Base-by-base conservation (phyloP, 441 rosid genomes). In the Erodium chrysanthum region DNA sequence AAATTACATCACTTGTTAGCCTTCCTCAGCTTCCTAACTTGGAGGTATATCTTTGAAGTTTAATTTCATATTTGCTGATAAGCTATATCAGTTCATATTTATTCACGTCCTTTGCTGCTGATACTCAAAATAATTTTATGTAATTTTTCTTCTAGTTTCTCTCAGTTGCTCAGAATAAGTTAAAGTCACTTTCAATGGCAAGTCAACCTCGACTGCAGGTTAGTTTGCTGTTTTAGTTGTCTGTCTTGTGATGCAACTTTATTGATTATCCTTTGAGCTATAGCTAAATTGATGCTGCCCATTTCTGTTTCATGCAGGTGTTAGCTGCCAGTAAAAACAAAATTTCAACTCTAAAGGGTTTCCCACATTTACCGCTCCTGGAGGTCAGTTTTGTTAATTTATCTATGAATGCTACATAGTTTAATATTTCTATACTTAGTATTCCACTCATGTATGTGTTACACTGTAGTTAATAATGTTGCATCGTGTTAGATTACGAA, bases 171-270 rank as follows among this genome's bases (percentile, higher is more conserved):
- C 99, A 91, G 83, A 94, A 94, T 76, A 94, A 89, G 78, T 80
- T 94, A 70, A 94, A 90, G 80, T 89, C 97, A 75, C 91, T 94
- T 71, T 83, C 97, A 67, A 91, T 94, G 99, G 96, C 97, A 79
- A 90, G 90, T 77, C 99, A 94, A 80, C 99, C 99, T 66, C 88
- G 97, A 77, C 86, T 94, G 42, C 97, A 94, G 99, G 99, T 91
- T 75, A 74, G 74, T 74, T 40, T 64, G 46, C 20, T 69, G 56
- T 76, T 80, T 69, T 64, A 7, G 15, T 65, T 56, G 3, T 50
- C 70, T 69, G 67, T 18, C 5, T 50, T 6, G 14, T 56, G 37
- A 15, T 71, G 42, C 71, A 48, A 68, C 61, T 58, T 67, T 23
- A 15, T 15, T 52, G 46, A 8, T 18, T 27, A 22, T 67, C 62